Percentiles rank a stretch among this genome's conserved stretches.
Evolutionary conservation across 345 rosid genomes (phyloP).

Genomic region (Clausena lansium): DNA sequence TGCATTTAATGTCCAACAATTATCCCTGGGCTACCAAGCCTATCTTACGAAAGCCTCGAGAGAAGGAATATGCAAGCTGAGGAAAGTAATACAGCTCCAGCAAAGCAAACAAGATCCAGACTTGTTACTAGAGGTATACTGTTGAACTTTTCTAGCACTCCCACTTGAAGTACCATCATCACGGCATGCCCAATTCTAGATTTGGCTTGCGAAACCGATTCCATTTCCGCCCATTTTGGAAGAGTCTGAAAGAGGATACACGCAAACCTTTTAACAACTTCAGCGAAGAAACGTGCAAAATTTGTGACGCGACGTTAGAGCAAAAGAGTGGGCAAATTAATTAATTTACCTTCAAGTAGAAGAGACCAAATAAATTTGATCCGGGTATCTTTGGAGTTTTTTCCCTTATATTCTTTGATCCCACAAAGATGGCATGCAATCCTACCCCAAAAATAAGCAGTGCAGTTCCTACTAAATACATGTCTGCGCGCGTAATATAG

Average conservation of each 20-base stretch:
- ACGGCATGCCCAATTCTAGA: conserved; percentile 68
- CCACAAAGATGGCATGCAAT: conserved; percentile 58
- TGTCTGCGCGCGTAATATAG: conserved; percentile 55
- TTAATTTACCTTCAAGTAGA: conserved; percentile 35
- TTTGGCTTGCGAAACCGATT: conserved; percentile 59
- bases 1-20: not conserved
- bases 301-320: not conserved
- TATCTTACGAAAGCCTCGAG: conserved; percentile 36
- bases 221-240: conserved; percentile 52
- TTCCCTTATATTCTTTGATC: conserved; percentile 30
- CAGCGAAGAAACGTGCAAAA: not conserved
- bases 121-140: conserved; percentile 43
- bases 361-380: conserved; percentile 58
- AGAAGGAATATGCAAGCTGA: conserved; percentile 60
- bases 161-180: conserved; percentile 72
- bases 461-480: conserved; percentile 64
- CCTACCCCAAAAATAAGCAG: conserved; percentile 62
- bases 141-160: conserved; percentile 63
- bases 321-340: not conserved
- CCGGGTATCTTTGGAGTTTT: conserved; percentile 22
- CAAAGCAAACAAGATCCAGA: conserved; percentile 68
- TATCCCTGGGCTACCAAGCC: not conserved
- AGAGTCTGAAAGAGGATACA: conserved; percentile 33
- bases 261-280: not conserved
- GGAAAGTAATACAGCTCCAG: conserved; percentile 54